Conservation (phyloP, 2,329 filamentous ascomycete species). For the Talaromyces sp. region DNA sequence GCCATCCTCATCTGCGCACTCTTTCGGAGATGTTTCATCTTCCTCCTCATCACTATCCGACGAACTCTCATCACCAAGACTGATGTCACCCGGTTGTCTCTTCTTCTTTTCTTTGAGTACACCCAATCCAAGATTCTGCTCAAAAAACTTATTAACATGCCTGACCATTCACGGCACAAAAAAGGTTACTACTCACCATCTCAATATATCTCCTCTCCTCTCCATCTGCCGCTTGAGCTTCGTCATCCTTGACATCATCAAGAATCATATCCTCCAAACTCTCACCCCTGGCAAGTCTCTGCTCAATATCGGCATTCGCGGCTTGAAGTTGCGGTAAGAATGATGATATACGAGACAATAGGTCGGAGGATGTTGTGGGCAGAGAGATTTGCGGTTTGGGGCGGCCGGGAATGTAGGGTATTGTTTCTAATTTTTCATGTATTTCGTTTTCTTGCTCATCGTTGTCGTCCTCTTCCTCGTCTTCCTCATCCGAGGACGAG, state of each 20-base stretch:
- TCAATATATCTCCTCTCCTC: conserved; percentile 40
- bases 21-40: conserved; percentile 16
- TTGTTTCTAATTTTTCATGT: conserved; percentile 13
- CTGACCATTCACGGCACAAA: no score
- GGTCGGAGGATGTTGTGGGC: conserved; percentile 24
- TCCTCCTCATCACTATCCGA: conserved; percentile 19
- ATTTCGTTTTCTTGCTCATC: conserved; percentile 23
- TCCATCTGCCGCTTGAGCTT: neutral
- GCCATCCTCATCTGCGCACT: conserved; percentile 22
- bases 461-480: conserved; percentile 24
- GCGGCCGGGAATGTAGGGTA: conserved; percentile 30
- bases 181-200: conserved; percentile 32
- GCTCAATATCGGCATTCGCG: conserved; percentile 43
- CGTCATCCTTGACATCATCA: conserved; percentile 28
- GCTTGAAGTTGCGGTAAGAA: conserved; percentile 44
- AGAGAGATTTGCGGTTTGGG: conserved; percentile 34
- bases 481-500: conserved; percentile 14
- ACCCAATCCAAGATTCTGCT: conserved; percentile 43
- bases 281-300: conserved; percentile 35
- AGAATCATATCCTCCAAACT: conserved; percentile 29
- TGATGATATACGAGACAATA: conserved; percentile 37
- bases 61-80: neutral
- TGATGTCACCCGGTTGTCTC: conserved; percentile 17
- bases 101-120: conserved; percentile 38
- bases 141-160: neutral